Conservation (phyloP, 2,329 filamentous ascomycete genomes). For the Diaporthe vexans region DNA sequence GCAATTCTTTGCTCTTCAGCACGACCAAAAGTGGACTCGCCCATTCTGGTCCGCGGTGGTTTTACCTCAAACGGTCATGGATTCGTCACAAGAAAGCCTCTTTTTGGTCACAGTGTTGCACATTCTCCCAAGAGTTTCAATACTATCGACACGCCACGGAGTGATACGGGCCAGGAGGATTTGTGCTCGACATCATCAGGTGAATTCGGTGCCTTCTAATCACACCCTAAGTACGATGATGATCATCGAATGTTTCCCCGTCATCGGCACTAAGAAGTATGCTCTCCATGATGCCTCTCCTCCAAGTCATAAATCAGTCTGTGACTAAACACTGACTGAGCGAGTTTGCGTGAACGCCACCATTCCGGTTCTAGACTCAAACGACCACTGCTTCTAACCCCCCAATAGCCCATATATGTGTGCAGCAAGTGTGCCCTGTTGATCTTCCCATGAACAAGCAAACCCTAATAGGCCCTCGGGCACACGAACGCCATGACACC, state of each 20-base stretch:
- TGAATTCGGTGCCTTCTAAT: neutral
- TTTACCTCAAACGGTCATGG: constrained; percentile 21
- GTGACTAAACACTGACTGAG: constrained; percentile 10
- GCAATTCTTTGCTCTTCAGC: constrained; percentile 29
- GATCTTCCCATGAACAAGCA: constrained; percentile 10
- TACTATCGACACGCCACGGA: constrained; percentile 37
- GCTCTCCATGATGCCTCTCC: neutral
- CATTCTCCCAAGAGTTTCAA: constrained; percentile 5
- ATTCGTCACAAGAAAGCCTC: constrained; percentile 21
- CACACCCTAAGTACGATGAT: neutral
- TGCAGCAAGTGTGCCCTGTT: constrained; percentile 29
- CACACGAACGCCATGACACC: constrained; percentile 26
- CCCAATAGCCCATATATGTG: neutral
- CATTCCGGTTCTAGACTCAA: neutral
- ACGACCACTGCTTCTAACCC: neutral
- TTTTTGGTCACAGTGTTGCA: constrained; percentile 20
- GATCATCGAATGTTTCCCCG: constrained; percentile 8
- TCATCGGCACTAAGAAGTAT: constrained; percentile 4
- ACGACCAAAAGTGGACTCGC: neutral
- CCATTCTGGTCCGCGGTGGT: neutral
- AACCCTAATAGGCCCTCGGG: constrained; percentile 17
- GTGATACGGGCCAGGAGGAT: constrained; percentile 23
- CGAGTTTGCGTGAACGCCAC: constrained; percentile 13
- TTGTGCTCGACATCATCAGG: constrained; percentile 11
- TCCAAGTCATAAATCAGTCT: neutral